Evolutionary conservation across 225 moss, liverwort and hornwort genomes (phyloP), one percentile per base, ranked within the genome.

Genomic region (Takakia lepidozioides): DNA sequence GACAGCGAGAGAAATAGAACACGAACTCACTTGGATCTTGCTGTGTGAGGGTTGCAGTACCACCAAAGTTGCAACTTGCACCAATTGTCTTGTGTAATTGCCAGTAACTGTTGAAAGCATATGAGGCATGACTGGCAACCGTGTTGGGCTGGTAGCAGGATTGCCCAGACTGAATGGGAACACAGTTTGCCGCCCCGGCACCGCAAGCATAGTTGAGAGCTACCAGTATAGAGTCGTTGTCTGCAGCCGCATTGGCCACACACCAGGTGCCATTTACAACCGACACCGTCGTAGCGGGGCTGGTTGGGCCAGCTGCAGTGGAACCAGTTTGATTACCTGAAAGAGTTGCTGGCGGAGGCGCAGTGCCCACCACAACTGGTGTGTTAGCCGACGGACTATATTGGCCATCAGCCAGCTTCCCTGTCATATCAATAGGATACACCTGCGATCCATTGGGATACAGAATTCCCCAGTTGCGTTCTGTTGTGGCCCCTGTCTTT

Each of bases 41-140:
- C 42, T 72, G 43, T 43, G 79, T 81, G 46, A 83, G 42, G 15
- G 61, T 7, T 13, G 62, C 90, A 10, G 73, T 70, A 43, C 86
- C 90, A 14, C 49, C 73, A 50, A 90, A 90, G 56, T 54, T 62
- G 68, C 90, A 90, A 48, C 76, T 74, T 1, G 53, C 83, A 10
- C 71, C 55, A 2, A 51, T 74, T n/a, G 53, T 61, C 49, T 75
- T 67, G 52, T 62, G 80, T n/a, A 58, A 58, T 27, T 90, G 83
- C 49, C 70, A 90, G 38, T 82, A 90, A 4, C 60, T 75, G 37
- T 90, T 90, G 57, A 86, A 83, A 10, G 92, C 92, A 55, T 64
- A 92, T 0, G 85, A 75, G 5, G 87, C 74, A 57, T 92, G 92
- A 45, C 57, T 61, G 4, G 64, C 56, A 35, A 75, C 21, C 2